Evolutionary conservation across 305 asterid species (phyloP), one percentile per base, ranked within the genome.

Genomic region (Fraxinus nigra): DNA sequence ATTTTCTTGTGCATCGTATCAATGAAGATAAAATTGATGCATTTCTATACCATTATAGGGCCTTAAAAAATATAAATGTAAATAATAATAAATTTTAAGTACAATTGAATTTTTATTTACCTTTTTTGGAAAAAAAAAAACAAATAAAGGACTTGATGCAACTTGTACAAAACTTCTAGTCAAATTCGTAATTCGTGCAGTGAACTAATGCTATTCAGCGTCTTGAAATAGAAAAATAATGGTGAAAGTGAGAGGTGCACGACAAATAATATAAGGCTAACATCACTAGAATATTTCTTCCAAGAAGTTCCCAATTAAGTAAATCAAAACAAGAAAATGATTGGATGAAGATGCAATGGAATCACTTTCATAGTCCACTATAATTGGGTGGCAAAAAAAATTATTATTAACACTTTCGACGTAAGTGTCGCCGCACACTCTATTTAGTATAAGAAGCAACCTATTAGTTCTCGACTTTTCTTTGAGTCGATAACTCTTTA

Each of bases 281-380:
- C 78, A 84, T 79, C 82, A 67, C 69, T 70, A 79, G 86, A 84
- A 80, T 82, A 87, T 83, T 85, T 78, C 30, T 35, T 48, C 37
- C 18, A 7, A 67, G 54, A 82, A 75, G 83, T 72, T 84, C 59
- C 74, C 61, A 88, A 86, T 82, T 84, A 83, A 85, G 84, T 77
- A 83, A 22, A 61, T 13, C 70, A 61, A 63, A 48, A 61, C n/a
- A 79, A 87, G 77, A 77, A 82, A 84, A 81, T 85, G 90, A 90
- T 87, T 90, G 89, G 89, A 87, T 86, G 87, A 86, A 88, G 91
- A 91, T 89, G 92, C 92, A 82, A 91, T 80, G 81, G 87, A 87
- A 88, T 89, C 35, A 51, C 61, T 51, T 51, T 51, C 0, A 4
- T 2, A 79, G 77, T 7, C 73, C 90, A 78, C 74, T 43, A 81